Percentiles rank a stretch among this genome's conserved stretches.
Evolutionary conservation across 2,329 filamentous ascomycete genomes (phyloP).

Genomic region (Curvularia lunata): DNA sequence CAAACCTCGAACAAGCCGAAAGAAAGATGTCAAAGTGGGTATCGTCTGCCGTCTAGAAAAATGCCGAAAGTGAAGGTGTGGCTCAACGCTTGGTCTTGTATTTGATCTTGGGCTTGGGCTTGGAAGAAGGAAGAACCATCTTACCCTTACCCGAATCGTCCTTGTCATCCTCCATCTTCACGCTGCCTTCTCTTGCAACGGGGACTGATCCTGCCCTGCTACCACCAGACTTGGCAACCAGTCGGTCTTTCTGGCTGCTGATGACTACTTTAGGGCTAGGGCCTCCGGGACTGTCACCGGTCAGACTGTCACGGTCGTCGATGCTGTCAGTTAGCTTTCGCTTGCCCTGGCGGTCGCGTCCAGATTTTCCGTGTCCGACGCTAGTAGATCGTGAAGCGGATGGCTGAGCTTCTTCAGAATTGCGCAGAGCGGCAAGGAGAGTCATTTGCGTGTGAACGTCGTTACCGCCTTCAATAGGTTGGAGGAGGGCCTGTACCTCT

Average conservation of each 20-base stretch:
- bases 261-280: slow-evolving; percentile 47
- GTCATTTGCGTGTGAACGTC: slow-evolving; percentile 53
- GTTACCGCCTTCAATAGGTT: slow-evolving; percentile 51
- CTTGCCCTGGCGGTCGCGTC: slow-evolving; percentile 47
- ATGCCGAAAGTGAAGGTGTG: slow-evolving; percentile 13
- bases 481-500: slow-evolving; percentile 53
- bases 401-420: slow-evolving; percentile 51
- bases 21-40: slow-evolving; percentile 24
- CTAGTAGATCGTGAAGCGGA: slow-evolving; percentile 46
- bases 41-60: slow-evolving; percentile 27
- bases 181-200: slow-evolving; percentile 55
- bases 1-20: slow-evolving; percentile 27
- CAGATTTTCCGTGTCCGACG: slow-evolving; percentile 43
- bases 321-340: slow-evolving; percentile 45
- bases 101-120: slow-evolving; percentile 20
- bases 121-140: slow-evolving; percentile 42
- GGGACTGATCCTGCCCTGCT: slow-evolving; percentile 54
- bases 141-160: slow-evolving; percentile 55
- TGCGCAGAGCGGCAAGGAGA: slow-evolving; percentile 56
- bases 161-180: slow-evolving; percentile 59
- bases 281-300: slow-evolving; percentile 46
- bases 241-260: slow-evolving; percentile 39
- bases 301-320: slow-evolving; percentile 49
- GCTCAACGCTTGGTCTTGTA: slow-evolving; percentile 27
- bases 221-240: slow-evolving; percentile 51